Evolutionary conservation across 805 yeast genomes (phyloP).

Genomic region (Starmerella bombi): DNA sequence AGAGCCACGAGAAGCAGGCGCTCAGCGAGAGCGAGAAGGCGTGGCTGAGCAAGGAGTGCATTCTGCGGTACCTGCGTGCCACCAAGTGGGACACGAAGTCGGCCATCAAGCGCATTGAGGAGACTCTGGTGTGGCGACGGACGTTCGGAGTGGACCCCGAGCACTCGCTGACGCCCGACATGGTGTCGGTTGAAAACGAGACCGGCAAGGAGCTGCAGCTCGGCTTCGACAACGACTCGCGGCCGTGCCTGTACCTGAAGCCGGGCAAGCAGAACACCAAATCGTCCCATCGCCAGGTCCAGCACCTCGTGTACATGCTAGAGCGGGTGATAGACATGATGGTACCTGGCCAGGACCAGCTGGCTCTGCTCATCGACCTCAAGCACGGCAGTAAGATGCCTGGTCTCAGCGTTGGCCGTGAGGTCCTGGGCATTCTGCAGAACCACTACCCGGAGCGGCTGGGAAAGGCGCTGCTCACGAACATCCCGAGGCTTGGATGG

Average conservation of each 20-base stretch:
- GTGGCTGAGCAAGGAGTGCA: constrained; percentile 89
- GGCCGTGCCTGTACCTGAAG: constrained; percentile 86
- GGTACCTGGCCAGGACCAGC: constrained; percentile 93
- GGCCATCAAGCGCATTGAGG: constrained; percentile 60
- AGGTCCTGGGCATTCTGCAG: constrained; percentile 83
- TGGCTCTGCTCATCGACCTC: constrained; percentile 85
- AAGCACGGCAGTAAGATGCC: constrained; percentile 73
- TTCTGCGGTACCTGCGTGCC: constrained; percentile 80
- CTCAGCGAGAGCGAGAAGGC: constrained; percentile 52
- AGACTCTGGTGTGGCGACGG: constrained; percentile 83
- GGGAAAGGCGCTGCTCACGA: constrained; percentile 82
- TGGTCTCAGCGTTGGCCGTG: constrained; percentile 77
- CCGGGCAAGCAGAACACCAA: constrained; percentile 96
- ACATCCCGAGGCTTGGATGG: constrained; percentile 91
- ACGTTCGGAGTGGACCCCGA: constrained; percentile 61
- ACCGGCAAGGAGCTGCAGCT: constrained; percentile 86
- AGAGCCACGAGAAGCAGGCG: constrained; percentile 29
- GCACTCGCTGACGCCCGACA: constrained; percentile 25
- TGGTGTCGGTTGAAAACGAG: constrained; percentile 51
- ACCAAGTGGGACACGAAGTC: constrained; percentile 74
- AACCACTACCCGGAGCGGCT: constrained; percentile 95
- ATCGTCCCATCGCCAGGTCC: constrained; percentile 82
- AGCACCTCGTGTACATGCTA: constrained; percentile 82
- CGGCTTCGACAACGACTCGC: constrained; percentile 77
- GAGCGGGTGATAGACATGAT: constrained; percentile 87